phyloP scores from a whole-genome alignment of 2,329 filamentous ascomycete species.

The Xylaria sp. region DNA sequence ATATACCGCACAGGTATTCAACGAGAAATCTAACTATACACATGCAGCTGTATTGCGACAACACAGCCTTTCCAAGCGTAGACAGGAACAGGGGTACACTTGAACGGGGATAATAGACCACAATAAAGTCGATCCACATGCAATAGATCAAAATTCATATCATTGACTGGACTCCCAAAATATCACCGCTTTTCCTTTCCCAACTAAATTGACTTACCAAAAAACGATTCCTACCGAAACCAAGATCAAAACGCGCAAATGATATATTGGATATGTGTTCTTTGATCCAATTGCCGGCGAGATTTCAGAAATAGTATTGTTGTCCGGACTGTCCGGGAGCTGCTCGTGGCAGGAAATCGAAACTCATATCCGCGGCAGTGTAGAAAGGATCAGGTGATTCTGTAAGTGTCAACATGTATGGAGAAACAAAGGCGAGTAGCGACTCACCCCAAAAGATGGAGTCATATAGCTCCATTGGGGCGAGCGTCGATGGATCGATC shows the following conservation, averaged over 20 bases:
- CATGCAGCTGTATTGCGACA: not conserved
- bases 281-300: not conserved
- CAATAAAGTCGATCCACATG: too few species aligned
- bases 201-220: not conserved
- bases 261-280: not conserved
- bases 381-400: conserved; percentile 71
- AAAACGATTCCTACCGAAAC: not conserved
- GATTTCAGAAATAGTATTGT: conserved; percentile 64
- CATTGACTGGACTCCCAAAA: conserved; percentile 4
- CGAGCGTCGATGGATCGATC: conserved; percentile 68
- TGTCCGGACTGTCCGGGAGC: conserved; percentile 67
- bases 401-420: conserved; percentile 43
- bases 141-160: not conserved
- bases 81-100: not conserved
- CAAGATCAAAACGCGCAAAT: not conserved
- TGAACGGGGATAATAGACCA: too few species aligned
- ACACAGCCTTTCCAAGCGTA: not conserved
- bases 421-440: conserved; percentile 28
- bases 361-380: conserved; percentile 66
- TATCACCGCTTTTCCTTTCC: conserved; percentile 4
- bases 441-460: conserved; percentile 74
- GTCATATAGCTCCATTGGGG: conserved; percentile 74
- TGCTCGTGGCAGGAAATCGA: conserved; percentile 69
- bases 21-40: conserved; percentile 13
- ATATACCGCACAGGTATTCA: conserved; percentile 6